phyloP scores from a whole-genome alignment of 768 basidiomycete species.

The Fistulinella prunicolor region DNA sequence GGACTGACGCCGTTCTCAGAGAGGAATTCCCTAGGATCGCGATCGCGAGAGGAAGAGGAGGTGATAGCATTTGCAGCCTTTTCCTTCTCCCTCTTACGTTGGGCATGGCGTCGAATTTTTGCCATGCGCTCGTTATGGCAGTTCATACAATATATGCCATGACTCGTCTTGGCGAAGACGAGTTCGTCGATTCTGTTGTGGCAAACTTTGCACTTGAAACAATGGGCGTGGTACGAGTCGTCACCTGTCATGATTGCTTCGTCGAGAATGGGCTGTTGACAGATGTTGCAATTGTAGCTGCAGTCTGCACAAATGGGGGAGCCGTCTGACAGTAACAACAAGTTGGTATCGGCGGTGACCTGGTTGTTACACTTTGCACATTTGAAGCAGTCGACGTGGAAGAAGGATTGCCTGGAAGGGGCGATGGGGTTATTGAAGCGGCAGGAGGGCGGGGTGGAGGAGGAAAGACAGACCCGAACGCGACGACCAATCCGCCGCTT shows the following conservation, averaged over 20 bases:
- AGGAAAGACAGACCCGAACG: slow-evolving; percentile 77
- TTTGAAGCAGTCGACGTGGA: slow-evolving; percentile 94
- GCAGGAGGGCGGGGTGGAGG: neutral
- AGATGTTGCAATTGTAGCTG: slow-evolving; percentile 95
- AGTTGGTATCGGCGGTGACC: slow-evolving; percentile 95
- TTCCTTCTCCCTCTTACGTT: slow-evolving; percentile 76
- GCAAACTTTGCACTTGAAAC: slow-evolving; percentile 98
- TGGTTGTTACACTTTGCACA: slow-evolving; percentile 93
- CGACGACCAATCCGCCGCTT: slow-evolving; percentile 85
- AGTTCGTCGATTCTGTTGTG: slow-evolving; percentile 94
- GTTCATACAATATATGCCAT: slow-evolving; percentile 98
- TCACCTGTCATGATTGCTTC: slow-evolving; percentile 99
- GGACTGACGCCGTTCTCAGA: slow-evolving; percentile 44
- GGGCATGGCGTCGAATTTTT: slow-evolving; percentile 84
- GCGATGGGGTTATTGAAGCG: slow-evolving; percentile 8
- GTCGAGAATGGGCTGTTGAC: slow-evolving; percentile 90
- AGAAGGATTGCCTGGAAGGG: slow-evolving; percentile 75
- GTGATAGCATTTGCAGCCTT: slow-evolving; percentile 32
- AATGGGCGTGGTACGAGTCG: slow-evolving; percentile 97
- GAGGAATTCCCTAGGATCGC: slow-evolving; percentile 26
- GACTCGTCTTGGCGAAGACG: slow-evolving; percentile 96
- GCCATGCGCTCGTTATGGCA: slow-evolving; percentile 98
- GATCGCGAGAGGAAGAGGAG: slow-evolving; percentile 27
- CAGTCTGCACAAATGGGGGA: slow-evolving; percentile 95
- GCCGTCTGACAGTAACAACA: slow-evolving; percentile 95